phyloP scores from a whole-genome alignment of 1,284 basidiomycete genomes.

The Austroboletus niveus region DNA sequence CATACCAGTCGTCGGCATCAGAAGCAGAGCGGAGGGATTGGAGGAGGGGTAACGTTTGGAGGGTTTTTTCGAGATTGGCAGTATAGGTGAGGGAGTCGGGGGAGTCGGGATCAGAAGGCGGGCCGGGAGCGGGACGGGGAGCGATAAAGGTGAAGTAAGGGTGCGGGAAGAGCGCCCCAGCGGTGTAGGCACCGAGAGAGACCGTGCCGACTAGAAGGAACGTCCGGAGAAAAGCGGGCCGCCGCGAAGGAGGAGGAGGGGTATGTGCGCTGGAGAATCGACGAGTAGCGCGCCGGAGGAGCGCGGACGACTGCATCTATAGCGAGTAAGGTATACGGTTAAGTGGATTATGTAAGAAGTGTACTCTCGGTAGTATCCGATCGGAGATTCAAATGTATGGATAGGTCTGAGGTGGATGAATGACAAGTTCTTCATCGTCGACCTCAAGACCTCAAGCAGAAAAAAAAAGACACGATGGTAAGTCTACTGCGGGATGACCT shows the following conservation, averaged over 20 bases:
- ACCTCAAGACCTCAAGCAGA: slow-evolving; percentile 11
- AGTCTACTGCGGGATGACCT: slow-evolving; percentile 16
- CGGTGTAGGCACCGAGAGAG: slow-evolving; percentile 40
- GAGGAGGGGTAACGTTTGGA: slow-evolving; percentile 69
- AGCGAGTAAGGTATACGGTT: no score
- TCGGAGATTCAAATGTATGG: slow-evolving; percentile 14
- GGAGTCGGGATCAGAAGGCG: slow-evolving; percentile 55
- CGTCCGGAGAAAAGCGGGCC: slow-evolving; percentile 9
- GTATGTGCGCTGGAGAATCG: slow-evolving; percentile 6
- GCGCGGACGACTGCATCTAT: slow-evolving; percentile 8
- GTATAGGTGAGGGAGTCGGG: slow-evolving; percentile 62
- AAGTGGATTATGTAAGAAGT: slow-evolving; percentile 3
- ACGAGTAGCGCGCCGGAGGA: slow-evolving; percentile 12
- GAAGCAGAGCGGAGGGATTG: slow-evolving; percentile 45
- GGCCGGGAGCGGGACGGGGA: slow-evolving; percentile 65
- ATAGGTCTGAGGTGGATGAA: background rate
- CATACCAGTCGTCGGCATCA: slow-evolving; percentile 66
- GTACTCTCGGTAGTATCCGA: slow-evolving; percentile 20
- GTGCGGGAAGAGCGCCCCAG: slow-evolving; percentile 67
- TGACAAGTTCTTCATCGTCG: background rate
- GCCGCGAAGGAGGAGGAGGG: background rate
- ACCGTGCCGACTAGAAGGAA: slow-evolving; percentile 21
- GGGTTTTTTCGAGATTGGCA: slow-evolving; percentile 60
- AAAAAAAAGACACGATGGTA: slow-evolving; percentile 22
- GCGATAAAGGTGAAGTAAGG: slow-evolving; percentile 60